A percentile compares a stretch with the other conserved stretches of the same genome.
Conservation (phyloP, 2,329 filamentous ascomycete species). For the Niveomyces coronatus region DNA sequence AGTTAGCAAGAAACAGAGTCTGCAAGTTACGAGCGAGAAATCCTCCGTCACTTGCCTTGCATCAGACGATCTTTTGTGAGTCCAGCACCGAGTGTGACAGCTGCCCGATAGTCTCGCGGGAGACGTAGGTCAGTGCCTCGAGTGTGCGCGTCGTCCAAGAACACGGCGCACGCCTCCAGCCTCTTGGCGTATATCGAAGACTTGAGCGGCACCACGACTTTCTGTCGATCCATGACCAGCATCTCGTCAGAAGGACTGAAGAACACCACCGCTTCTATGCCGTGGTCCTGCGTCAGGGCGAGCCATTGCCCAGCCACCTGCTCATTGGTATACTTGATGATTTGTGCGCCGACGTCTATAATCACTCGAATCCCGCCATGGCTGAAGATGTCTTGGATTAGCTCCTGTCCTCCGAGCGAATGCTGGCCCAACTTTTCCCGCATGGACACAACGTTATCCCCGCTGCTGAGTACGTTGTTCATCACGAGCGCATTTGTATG, state of each 20-base stretch:
- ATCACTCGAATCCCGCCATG: constrained; percentile 40
- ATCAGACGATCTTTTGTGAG: constrained; percentile 59
- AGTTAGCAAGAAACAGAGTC: constrained; percentile 7
- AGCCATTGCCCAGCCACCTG: constrained; percentile 47
- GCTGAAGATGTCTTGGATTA: background rate
- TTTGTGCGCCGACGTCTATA: constrained; percentile 60
- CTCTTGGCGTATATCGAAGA: constrained; percentile 48
- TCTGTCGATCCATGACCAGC: constrained; percentile 39
- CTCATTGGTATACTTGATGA: constrained; percentile 52
- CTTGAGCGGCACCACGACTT: constrained; percentile 37
- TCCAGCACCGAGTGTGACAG: constrained; percentile 54
- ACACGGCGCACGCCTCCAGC: constrained; percentile 51
- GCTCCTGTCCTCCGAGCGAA: constrained; percentile 28
- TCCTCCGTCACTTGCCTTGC: constrained; percentile 41
- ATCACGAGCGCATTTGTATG: constrained; percentile 62
- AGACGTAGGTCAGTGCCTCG: constrained; percentile 58
- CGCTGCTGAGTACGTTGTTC: constrained; percentile 41
- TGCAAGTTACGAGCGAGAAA: background rate
- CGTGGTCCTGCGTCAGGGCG: background rate
- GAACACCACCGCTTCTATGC: constrained; percentile 37
- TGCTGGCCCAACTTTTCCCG: constrained; percentile 17
- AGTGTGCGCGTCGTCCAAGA: constrained; percentile 61
- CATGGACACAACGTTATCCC: constrained; percentile 32
- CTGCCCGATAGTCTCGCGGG: constrained; percentile 47
- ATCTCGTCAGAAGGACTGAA: constrained; percentile 46